Conservation (phyloP, 495 filamentous ascomycete species). For the Neurospora sp. region DNA sequence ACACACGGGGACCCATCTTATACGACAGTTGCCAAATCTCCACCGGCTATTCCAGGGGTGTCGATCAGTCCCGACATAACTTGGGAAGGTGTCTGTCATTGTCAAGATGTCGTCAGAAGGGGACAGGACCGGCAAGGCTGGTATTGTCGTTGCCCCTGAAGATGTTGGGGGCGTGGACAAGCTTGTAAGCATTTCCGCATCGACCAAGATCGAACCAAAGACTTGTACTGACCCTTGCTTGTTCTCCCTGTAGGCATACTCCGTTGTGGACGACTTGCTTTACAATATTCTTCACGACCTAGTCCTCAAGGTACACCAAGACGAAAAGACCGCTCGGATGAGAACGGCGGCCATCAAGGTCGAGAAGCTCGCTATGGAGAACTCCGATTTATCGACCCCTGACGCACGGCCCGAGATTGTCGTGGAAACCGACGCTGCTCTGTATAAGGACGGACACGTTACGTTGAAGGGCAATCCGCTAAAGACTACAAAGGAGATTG, state of each 20-base stretch:
- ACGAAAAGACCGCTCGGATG: constrained; percentile 64
- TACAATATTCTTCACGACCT: constrained; percentile 67
- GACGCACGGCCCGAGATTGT: constrained; percentile 38
- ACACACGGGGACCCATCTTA: background rate
- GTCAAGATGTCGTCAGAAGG: constrained; percentile 26
- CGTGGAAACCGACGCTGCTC: constrained; percentile 60
- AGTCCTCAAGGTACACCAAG: constrained; percentile 59
- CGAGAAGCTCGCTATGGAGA: constrained; percentile 53
- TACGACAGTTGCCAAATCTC: background rate
- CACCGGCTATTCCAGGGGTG: background rate
- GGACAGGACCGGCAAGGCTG: constrained; percentile 35
- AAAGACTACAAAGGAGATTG: constrained; percentile 59
- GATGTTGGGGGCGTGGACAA: constrained; percentile 31
- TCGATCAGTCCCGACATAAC: background rate
- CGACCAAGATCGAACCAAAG: background rate
- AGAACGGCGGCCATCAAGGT: constrained; percentile 62
- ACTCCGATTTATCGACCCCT: constrained; percentile 31
- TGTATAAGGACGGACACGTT: constrained; percentile 63
- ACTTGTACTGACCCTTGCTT: background rate
- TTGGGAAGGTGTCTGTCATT: background rate
- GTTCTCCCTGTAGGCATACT: constrained; percentile 30
- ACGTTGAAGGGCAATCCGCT: constrained; percentile 68
- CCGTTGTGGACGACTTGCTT: constrained; percentile 55
- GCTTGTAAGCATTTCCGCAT: constrained; percentile 28
- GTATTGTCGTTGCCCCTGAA: constrained; percentile 35